Conservation (phyloP, 345 rosid species). For the Populus ilicifolia region DNA sequence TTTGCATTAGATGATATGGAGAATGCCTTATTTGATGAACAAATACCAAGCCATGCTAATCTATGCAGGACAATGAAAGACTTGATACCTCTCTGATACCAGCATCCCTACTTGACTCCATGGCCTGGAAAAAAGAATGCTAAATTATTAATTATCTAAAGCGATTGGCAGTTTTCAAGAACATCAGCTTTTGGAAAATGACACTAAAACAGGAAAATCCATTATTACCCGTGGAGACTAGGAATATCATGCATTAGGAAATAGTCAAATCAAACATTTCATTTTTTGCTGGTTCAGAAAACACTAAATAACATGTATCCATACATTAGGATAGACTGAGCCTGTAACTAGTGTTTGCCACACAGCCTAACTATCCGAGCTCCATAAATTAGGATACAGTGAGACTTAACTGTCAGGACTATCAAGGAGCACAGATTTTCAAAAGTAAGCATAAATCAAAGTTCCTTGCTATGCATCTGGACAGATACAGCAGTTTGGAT, state of each 20-base stretch:
- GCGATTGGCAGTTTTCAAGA: not conserved
- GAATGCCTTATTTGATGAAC: not conserved
- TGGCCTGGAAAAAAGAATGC: conserved; percentile 38
- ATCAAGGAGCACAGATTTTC: too few species aligned
- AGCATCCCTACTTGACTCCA: conserved; percentile 34
- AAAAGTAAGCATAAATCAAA: not conserved
- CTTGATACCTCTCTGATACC: conserved; percentile 55
- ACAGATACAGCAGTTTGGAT: not conserved
- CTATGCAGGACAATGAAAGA: not conserved
- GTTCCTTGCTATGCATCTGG: not conserved
- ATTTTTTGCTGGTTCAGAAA: not conserved
- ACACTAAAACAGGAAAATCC: not conserved
- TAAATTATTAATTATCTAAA: not conserved
- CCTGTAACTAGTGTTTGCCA: too few species aligned
- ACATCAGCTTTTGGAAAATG: not conserved
- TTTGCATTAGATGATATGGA: not conserved
- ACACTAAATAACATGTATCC: not conserved
- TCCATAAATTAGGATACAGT: not conserved
- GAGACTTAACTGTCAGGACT: not conserved
- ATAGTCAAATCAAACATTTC: not conserved
- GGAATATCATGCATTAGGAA: not conserved
- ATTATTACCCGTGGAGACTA: too few species aligned
- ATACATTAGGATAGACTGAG: too few species aligned
- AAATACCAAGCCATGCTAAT: too few species aligned
- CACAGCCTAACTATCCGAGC: not conserved